A percentile compares a stretch with the other conserved stretches of the same genome.
Evolutionary conservation across 805 yeast genomes (phyloP).

Genomic region (Spencermartinsiella europaea): DNA sequence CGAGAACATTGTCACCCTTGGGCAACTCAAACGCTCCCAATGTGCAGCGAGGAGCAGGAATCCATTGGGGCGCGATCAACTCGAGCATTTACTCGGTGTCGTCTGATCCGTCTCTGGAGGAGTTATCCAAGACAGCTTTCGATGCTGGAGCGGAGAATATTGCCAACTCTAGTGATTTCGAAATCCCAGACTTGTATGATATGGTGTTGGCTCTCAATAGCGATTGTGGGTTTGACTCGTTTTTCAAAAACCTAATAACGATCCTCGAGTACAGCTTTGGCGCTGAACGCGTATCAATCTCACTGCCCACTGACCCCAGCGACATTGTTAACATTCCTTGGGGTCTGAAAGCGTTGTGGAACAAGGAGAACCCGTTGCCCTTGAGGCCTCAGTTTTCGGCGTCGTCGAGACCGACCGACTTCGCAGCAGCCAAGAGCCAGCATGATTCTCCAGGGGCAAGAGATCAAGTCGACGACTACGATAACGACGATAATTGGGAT

Average conservation of each 20-base stretch:
- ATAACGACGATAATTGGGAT: conserved; percentile 2
- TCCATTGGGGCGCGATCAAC: conserved; percentile 3
- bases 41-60: neutral
- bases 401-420: neutral
- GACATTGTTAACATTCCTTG: conserved; percentile 31
- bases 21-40: neutral
- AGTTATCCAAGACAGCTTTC: neutral
- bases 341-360: conserved; percentile 32
- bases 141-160: neutral
- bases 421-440: neutral
- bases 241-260: conserved; percentile 23
- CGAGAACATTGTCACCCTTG: neutral
- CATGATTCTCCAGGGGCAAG: neutral
- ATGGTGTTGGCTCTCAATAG: conserved; percentile 18
- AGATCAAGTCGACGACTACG: neutral
- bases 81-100: conserved; percentile 4
- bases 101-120: neutral
- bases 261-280: conserved; percentile 25
- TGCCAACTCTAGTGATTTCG: neutral
- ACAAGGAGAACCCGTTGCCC: conserved; percentile 11
- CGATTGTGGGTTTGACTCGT: conserved; percentile 24
- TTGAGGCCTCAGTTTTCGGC: conserved; percentile 4
- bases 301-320: conserved; percentile 29
- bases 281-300: conserved; percentile 27
- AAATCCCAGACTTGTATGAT: conserved; percentile 15